Evolutionary conservation across 345 rosid genomes (phyloP), one percentile per base, ranked within the genome.

Genomic region (Acer negundo): DNA sequence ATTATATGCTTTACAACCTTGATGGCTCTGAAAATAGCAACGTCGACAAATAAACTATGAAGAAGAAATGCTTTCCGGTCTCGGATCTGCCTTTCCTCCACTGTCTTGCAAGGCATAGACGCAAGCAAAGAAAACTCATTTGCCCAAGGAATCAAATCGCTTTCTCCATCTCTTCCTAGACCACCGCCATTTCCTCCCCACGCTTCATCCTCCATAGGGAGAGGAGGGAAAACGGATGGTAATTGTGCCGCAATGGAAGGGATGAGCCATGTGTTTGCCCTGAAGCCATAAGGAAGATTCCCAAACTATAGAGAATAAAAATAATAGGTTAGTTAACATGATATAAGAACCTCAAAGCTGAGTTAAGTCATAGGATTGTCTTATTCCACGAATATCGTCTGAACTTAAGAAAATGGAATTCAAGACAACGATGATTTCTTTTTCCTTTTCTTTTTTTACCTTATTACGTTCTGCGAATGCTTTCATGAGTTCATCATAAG

Each of bases 181-280:
- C 97, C 98, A 70, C 99, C 99, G 79, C 98, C 95, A 77, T 89
- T 89, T 67, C 99, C 99, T 73, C 93, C 97, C 99, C 97, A 96
- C 38, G 75, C 83, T 84, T 88, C 97, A 85, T 94, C 98, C 91
- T 96, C 98, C 5, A 80, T 82, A 28, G 99, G 95, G 51, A 94
- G 90, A 74, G 91, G 83, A 23, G 97, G 97, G 81, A 91, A 92
- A 35, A 72, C 78, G 65, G 93, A 86, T 28, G 95, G 92, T 77
- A 83, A 83, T 80, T 90, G 97, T 12, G 95, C 94, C 31, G 93
- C 94, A 20, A 87, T 69, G 19, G 97, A 97, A 75, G 97, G 94
- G 75, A 89, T 84, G 77, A 96, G 97, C 98, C 99, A 96, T 8
- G 98, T 96, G 85, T 96, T 96, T 75, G 99, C 95, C 86, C 98